These are phyloP conservation scores for Ophiostoma montium DNA, from an alignment of 2,329 filamentous ascomycete species.

Conservation along the genomic window DNA sequence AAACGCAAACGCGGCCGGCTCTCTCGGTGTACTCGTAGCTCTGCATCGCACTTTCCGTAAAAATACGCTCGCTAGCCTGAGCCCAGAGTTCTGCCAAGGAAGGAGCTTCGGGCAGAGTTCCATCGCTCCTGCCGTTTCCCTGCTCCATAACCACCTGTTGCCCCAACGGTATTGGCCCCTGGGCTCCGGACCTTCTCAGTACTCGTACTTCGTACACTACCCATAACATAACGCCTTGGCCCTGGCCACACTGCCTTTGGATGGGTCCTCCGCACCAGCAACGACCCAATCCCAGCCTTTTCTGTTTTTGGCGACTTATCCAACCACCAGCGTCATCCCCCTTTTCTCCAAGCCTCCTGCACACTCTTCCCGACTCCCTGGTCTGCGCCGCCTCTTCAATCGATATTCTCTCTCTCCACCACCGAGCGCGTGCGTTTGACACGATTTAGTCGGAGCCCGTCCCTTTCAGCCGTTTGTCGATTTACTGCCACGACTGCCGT, in stretches of 20 bases:
- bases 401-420: neutral
- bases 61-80: neutral
- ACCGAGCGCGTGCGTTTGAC: neutral
- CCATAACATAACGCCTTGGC: neutral
- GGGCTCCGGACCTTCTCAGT: neutral
- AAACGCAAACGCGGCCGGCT: neutral
- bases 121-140: conserved; percentile 1
- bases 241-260: neutral
- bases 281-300: conserved; percentile 7
- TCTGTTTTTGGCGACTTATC: conserved; percentile 5
- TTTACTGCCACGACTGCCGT: neutral
- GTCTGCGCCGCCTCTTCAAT: neutral
- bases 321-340: conserved; percentile 7
- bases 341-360: conserved; percentile 5
- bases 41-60: neutral
- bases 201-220: neutral
- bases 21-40: neutral
- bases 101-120: conserved; percentile 4
- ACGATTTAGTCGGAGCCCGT: neutral
- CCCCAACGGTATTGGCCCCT: neutral
- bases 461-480: neutral
- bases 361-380: neutral
- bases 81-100: neutral
- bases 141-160: neutral
- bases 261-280: neutral